A percentile compares a stretch with the other conserved stretches of the same genome.
Evolutionary conservation across 2,329 filamentous ascomycete genomes (phyloP).

Genomic region (Colletotrichum sp.): DNA sequence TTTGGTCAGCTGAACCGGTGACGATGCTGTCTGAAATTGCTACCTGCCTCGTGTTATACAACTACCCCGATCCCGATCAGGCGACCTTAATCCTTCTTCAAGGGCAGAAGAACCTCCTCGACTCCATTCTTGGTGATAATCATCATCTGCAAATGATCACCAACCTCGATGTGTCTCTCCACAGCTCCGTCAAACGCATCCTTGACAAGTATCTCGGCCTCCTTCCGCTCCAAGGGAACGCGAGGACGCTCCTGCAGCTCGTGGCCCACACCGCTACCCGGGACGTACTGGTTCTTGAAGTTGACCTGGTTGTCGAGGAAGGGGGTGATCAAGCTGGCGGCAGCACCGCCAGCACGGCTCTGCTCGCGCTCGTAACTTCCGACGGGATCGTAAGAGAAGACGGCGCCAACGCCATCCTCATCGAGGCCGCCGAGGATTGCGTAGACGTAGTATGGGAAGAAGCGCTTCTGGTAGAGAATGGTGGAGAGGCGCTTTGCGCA

Average conservation of each 20-base stretch:
- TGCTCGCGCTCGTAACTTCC: constrained; percentile 98
- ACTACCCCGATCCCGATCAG: neutral
- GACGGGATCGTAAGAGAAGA: constrained; percentile 98
- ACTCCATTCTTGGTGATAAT: constrained; percentile 89
- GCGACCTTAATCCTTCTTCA: constrained; percentile 83
- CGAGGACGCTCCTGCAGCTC: constrained; percentile 75
- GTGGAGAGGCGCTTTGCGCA: constrained; percentile 95
- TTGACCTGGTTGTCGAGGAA: constrained; percentile 99
- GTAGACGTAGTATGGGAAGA: constrained; percentile 98
- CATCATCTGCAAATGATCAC: constrained; percentile 95
- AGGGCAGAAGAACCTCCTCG: constrained; percentile 79
- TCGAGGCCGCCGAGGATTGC: constrained; percentile 94
- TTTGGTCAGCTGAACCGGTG: constrained; percentile 6
- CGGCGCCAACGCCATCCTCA: constrained; percentile 89
- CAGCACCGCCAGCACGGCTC: constrained; percentile 91
- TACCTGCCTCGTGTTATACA: constrained; percentile 22
- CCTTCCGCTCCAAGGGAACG: constrained; percentile 71
- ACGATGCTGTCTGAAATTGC: constrained; percentile 11
- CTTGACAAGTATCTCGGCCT: constrained; percentile 87
- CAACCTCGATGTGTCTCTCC: constrained; percentile 98
- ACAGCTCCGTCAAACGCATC: constrained; percentile 98
- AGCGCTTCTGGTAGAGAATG: constrained; percentile 95
- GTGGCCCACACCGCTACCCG: constrained; percentile 84
- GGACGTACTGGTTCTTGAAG: constrained; percentile 98
- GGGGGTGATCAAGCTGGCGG: constrained; percentile 95